Evolutionary conservation across 257 asterid species (phyloP).

Genomic region (Datura wrightii): DNA sequence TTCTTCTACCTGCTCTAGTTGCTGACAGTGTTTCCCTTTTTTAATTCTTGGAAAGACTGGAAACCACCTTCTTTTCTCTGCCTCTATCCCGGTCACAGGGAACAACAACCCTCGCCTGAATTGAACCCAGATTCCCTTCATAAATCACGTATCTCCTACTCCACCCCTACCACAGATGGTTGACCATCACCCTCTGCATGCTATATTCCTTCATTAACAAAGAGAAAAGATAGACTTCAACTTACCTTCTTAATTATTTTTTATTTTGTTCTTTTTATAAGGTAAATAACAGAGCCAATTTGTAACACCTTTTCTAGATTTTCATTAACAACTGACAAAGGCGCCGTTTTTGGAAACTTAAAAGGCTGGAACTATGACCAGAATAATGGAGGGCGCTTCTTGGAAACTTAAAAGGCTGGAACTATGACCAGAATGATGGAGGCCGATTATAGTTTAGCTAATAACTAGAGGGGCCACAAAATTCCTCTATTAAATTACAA

Average conservation of each 20-base stretch:
- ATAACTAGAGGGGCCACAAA: neutral
- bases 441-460: conserved; percentile 19
- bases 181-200: conserved; percentile 19
- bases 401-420: neutral
- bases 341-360: neutral
- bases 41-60: neutral
- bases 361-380: conserved; percentile 5
- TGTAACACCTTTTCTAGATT: neutral
- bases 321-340: neutral
- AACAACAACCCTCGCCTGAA: neutral
- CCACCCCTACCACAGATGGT: conserved; percentile 14
- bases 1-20: conserved; percentile 5
- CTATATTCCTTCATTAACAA: conserved; percentile 6
- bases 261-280: neutral
- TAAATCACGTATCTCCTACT: neutral
- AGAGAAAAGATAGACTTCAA: conserved; percentile 12
- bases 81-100: neutral
- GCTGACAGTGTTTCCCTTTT: neutral
- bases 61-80: conserved; percentile 5
- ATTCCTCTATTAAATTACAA: neutral
- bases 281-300: conserved; percentile 20
- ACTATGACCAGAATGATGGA: conserved; percentile 20
- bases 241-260: conserved; percentile 4
- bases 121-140: conserved; percentile 16
- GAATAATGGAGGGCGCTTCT: neutral